Evolutionary conservation across 2,329 filamentous ascomycete genomes (phyloP).

Genomic region (Neofusicoccum laricinum): DNA sequence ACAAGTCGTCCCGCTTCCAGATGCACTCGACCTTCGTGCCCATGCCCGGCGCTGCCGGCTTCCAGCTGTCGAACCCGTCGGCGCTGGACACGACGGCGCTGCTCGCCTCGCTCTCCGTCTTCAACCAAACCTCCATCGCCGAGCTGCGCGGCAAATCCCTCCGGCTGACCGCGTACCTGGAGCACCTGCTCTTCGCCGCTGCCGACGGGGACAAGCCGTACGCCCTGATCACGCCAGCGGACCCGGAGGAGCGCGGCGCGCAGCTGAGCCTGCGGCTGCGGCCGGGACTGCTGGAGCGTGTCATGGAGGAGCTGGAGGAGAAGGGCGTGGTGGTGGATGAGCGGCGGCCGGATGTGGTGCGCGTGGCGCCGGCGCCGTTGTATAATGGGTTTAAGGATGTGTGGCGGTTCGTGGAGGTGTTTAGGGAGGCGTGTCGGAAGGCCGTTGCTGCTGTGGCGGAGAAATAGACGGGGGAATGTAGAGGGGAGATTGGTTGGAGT

Average conservation of each 20-base stretch:
- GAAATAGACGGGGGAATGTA: neutral
- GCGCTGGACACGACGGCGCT: constrained; percentile 76
- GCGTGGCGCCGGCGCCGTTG: constrained; percentile 78
- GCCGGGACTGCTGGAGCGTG: constrained; percentile 66
- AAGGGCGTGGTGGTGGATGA: constrained; percentile 77
- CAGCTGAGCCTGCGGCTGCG: constrained; percentile 73
- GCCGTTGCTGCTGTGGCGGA: neutral
- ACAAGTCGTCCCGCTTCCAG: constrained; percentile 71
- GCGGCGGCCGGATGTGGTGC: constrained; percentile 79
- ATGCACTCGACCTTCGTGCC: constrained; percentile 82
- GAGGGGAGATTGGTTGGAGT: too few species aligned
- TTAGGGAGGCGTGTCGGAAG: constrained; percentile 15
- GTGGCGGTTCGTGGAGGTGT: constrained; percentile 48
- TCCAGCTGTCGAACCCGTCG: constrained; percentile 80
- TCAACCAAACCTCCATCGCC: constrained; percentile 67
- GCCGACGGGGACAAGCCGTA: constrained; percentile 35
- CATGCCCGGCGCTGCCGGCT: constrained; percentile 74
- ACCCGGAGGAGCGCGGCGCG: constrained; percentile 67
- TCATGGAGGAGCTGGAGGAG: constrained; percentile 62
- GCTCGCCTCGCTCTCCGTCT: constrained; percentile 69
- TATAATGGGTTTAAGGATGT: constrained; percentile 81
- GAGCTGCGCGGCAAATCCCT: constrained; percentile 69
- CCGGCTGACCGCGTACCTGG: constrained; percentile 72
- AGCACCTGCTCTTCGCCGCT: constrained; percentile 56
- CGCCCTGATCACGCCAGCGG: constrained; percentile 65